These are phyloP conservation scores for Blastobotrys muscicola DNA, from an alignment of 805 yeast species.

Conservation along the genomic window DNA sequence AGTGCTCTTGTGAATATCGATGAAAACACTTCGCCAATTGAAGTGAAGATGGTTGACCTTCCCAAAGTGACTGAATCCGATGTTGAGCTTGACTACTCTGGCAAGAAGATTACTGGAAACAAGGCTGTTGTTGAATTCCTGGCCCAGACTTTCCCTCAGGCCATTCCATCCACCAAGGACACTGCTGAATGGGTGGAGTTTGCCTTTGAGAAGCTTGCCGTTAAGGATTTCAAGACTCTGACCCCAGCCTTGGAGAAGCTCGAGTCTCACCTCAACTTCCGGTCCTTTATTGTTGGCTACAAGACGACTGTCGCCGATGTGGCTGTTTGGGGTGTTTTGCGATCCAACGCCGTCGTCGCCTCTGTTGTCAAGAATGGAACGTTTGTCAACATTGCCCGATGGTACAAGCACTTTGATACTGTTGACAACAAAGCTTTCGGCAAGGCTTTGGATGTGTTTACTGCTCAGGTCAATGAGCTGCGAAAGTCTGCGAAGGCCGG, in stretches of 20 bases:
- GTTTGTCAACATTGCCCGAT: conserved; percentile 80
- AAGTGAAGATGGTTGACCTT: conserved; percentile 62
- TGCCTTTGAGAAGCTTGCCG: conserved; percentile 57
- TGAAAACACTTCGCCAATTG: conserved; percentile 36
- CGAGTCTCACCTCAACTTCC: conserved; percentile 75
- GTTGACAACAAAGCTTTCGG: conserved; percentile 52
- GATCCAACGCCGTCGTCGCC: conserved; percentile 90
- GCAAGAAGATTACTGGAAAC: conserved; percentile 29
- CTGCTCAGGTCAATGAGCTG: conserved; percentile 61
- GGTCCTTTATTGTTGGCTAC: conserved; percentile 68
- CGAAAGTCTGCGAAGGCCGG: conserved; percentile 61
- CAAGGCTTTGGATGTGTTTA: conserved; percentile 53
- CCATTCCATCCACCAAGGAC: conserved; percentile 21
- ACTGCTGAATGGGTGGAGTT: conserved; percentile 49
- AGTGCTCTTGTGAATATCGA: conserved; percentile 59
- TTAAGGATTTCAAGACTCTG: conserved; percentile 83
- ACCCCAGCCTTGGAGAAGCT: conserved; percentile 68
- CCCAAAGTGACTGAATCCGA: conserved; percentile 43
- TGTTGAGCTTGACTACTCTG: conserved; percentile 39
- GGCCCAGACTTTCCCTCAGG: conserved; percentile 43
- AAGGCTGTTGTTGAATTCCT: conserved; percentile 41
- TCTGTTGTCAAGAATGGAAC: conserved; percentile 79
- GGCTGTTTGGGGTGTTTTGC: conserved; percentile 85
- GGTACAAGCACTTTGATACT: conserved; percentile 74
- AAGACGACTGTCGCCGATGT: conserved; percentile 68